Evolutionary conservation across 75 land plant genomes (phyloP).

Genomic region (Pinus taeda): DNA sequence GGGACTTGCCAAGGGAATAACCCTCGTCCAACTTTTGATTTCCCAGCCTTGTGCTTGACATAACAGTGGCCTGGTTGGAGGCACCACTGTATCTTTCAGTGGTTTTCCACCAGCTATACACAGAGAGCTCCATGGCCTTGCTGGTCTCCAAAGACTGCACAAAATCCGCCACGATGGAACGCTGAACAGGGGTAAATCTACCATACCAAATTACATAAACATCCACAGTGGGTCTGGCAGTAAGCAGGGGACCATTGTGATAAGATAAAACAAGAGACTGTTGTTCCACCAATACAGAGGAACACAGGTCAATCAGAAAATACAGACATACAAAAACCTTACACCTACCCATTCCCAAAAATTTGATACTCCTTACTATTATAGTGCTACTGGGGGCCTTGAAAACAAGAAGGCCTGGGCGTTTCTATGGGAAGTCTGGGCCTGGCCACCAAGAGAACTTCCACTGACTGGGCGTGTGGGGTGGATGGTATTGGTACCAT

Average conservation of each 20-base stretch:
- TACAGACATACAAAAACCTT: neutral
- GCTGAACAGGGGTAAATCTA: conserved; percentile 48
- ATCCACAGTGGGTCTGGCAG: conserved; percentile 14
- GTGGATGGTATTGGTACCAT: no score
- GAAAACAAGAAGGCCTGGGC: no score
- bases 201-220: conserved; percentile 77
- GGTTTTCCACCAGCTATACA: no score
- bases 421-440: no score
- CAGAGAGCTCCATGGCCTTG: neutral
- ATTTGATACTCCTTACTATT: neutral
- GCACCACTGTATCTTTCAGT: no score
- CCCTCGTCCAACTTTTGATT: conserved; percentile 14
- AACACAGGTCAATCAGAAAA: neutral
- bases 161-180: conserved; percentile 50
- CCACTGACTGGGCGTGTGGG: no score
- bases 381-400: neutral
- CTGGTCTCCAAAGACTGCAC: conserved; percentile 35
- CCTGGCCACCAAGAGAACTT: no score
- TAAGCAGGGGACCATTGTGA: conserved; percentile 65
- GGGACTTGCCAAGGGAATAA: conserved; percentile 17
- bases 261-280: conserved; percentile 30
- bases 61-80: neutral
- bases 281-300: conserved; percentile 15
- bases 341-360: neutral
- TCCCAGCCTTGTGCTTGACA: conserved; percentile 8